A percentile compares a stretch with the other conserved stretches of the same genome.
These are phyloP conservation scores for Geotrichum ghanense DNA, from an alignment of 805 yeast species.

Conservation along the genomic window DNA sequence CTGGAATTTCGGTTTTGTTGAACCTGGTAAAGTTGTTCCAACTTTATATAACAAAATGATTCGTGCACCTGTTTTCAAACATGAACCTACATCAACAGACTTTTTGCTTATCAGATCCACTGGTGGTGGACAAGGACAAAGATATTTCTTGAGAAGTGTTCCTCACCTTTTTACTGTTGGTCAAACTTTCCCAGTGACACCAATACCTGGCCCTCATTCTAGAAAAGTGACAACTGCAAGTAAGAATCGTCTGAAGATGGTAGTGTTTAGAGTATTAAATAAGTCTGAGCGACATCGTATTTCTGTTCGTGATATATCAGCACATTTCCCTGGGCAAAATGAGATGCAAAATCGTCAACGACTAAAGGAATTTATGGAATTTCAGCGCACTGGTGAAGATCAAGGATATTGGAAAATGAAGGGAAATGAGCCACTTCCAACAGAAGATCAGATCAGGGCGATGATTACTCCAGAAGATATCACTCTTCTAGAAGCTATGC, in stretches of 20 bases:
- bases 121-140: conserved; percentile 60
- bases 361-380: conserved; percentile 95
- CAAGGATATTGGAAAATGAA: conserved; percentile 93
- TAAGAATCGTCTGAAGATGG: conserved; percentile 85
- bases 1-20: conserved; percentile 97
- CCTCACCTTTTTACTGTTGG: conserved; percentile 79
- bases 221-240: conserved; percentile 89
- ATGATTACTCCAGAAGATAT: conserved; percentile 91
- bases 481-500: conserved; percentile 80
- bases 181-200: conserved; percentile 84
- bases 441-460: conserved; percentile 62
- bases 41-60: conserved; percentile 84
- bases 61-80: conserved; percentile 88
- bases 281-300: conserved; percentile 62
- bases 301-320: conserved; percentile 75
- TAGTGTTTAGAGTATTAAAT: conserved; percentile 79
- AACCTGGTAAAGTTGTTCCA: conserved; percentile 87
- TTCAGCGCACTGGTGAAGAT: conserved; percentile 86
- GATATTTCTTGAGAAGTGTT: conserved; percentile 57
- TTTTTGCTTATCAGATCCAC: conserved; percentile 70
- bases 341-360: conserved; percentile 96
- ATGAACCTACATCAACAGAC: conserved; percentile 68
- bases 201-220: conserved; percentile 95
- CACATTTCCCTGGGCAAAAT: conserved; percentile 92
- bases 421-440: conserved; percentile 52